Conservation (phyloP, 2,329 filamentous ascomycete species). For the Ophiobolus disseminans region DNA sequence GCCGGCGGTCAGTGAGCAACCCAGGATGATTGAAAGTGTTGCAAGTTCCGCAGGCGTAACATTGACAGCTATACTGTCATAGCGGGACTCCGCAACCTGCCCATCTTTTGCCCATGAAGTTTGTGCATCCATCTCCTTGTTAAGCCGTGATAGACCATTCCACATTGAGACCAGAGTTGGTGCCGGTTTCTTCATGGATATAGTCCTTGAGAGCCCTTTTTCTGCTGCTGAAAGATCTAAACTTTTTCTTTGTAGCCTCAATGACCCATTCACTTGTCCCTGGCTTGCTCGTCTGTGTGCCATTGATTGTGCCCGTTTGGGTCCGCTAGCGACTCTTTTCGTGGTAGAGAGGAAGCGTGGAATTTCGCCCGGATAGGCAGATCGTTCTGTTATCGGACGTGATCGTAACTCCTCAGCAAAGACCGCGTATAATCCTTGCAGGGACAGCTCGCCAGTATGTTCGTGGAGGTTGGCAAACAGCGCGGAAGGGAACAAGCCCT, state of each 20-base stretch:
- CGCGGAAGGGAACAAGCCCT: slow-evolving; percentile 34
- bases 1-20: slow-evolving; percentile 20
- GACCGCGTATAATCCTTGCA: slow-evolving; percentile 34
- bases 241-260: slow-evolving; percentile 23
- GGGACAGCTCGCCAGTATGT: slow-evolving; percentile 29
- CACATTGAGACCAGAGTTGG: slow-evolving; percentile 17
- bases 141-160: slow-evolving; percentile 14
- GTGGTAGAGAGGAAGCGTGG: slow-evolving; percentile 29
- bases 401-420: slow-evolving; percentile 34
- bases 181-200: slow-evolving; percentile 25
- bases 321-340: slow-evolving; percentile 14
- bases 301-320: slow-evolving; percentile 27
- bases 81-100: slow-evolving; percentile 22
- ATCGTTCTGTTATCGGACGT: slow-evolving; percentile 28
- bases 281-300: slow-evolving; percentile 19
- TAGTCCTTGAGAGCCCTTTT: slow-evolving; percentile 18
- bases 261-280: slow-evolving; percentile 16
- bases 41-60: slow-evolving; percentile 34
- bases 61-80: slow-evolving; percentile 22
- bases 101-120: slow-evolving; percentile 36
- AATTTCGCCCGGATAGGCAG: slow-evolving; percentile 31
- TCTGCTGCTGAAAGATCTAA: slow-evolving; percentile 25
- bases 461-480: slow-evolving; percentile 33
- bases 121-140: slow-evolving; percentile 8
- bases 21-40: slow-evolving; percentile 39